Percentiles rank a stretch among this genome's conserved stretches.
phyloP scores from a whole-genome alignment of 2,329 filamentous ascomycete species.

The Aphanoascus verrucosus region DNA sequence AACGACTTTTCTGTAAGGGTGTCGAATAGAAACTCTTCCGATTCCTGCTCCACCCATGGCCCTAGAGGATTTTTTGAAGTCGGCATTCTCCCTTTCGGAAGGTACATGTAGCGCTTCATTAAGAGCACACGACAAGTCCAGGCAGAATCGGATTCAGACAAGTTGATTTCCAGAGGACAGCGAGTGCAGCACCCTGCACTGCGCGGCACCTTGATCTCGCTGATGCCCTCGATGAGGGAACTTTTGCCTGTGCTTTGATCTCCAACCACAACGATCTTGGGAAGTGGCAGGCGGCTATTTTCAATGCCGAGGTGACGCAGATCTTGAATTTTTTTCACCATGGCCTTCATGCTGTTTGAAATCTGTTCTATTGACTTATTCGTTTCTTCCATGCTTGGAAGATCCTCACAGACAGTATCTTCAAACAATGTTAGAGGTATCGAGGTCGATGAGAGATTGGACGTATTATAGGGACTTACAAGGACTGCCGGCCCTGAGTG shows the following conservation, averaged over 20 bases:
- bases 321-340: slow-evolving; percentile 40
- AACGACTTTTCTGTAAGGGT: slow-evolving; percentile 50
- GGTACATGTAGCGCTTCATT: slow-evolving; percentile 52
- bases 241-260: slow-evolving; percentile 81
- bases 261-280: slow-evolving; percentile 71
- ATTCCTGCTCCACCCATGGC: slow-evolving; percentile 50
- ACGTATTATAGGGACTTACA: neutral
- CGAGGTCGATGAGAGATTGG: too few relatives aligned
- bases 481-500: neutral
- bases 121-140: slow-evolving; percentile 63
- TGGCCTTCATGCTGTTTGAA: slow-evolving; percentile 26
- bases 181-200: slow-evolving; percentile 64
- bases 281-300: slow-evolving; percentile 54
- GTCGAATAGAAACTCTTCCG: slow-evolving; percentile 48
- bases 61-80: slow-evolving; percentile 48
- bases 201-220: slow-evolving; percentile 59
- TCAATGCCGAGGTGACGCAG: slow-evolving; percentile 64
- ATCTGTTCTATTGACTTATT: slow-evolving; percentile 23
- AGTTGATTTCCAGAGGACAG: slow-evolving; percentile 69
- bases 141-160: slow-evolving; percentile 44
- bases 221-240: slow-evolving; percentile 51
- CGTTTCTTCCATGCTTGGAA: neutral
- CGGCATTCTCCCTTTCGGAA: slow-evolving; percentile 37
- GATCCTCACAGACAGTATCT: slow-evolving; percentile 11
- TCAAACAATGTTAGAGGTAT: neutral